Conservation (phyloP, 2,329 filamentous ascomycete genomes). For the Penicillium sp. region DNA sequence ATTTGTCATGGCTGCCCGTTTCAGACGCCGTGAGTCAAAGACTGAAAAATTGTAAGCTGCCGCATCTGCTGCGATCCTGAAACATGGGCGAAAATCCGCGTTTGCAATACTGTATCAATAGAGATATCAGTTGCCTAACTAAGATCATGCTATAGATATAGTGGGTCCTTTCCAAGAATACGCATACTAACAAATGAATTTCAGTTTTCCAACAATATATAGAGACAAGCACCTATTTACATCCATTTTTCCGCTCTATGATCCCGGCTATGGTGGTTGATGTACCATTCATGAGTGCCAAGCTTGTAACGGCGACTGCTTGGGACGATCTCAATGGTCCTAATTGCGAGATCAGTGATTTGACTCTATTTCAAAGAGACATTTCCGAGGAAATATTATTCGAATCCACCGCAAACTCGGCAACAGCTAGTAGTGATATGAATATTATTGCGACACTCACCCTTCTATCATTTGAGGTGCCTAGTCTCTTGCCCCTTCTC, state of each 20-base stretch:
- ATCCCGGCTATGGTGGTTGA: slow-evolving; percentile 13
- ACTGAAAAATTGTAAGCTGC: slow-evolving; percentile 17
- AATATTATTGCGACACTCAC: slow-evolving; percentile 3
- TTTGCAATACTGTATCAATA: neutral
- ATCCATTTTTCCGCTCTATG: slow-evolving; percentile 18
- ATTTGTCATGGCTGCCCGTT: slow-evolving; percentile 14
- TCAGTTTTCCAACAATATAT: slow-evolving; percentile 19
- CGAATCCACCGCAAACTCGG: slow-evolving; percentile 7
- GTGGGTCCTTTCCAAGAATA: neutral
- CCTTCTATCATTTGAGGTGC: slow-evolving; percentile 12
- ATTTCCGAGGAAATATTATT: slow-evolving; percentile 16
- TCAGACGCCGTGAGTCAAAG: slow-evolving; percentile 15
- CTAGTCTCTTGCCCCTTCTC: neutral
- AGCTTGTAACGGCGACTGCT: slow-evolving; percentile 20
- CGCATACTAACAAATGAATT: neutral
- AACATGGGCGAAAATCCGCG: neutral
- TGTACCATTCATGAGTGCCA: slow-evolving; percentile 19
- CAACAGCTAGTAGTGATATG: neutral
- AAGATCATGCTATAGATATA: neutral
- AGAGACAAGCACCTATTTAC: slow-evolving; percentile 13
- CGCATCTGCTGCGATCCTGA: neutral
- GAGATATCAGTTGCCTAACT: neutral
- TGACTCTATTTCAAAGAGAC: slow-evolving; percentile 16
- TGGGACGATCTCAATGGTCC: slow-evolving; percentile 19
- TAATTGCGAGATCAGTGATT: slow-evolving; percentile 13